Evolutionary conservation across 164 flowering plant genomes (phyloP), one percentile per base, ranked within the genome.

Genomic region (Warburgia ugandensis): DNA sequence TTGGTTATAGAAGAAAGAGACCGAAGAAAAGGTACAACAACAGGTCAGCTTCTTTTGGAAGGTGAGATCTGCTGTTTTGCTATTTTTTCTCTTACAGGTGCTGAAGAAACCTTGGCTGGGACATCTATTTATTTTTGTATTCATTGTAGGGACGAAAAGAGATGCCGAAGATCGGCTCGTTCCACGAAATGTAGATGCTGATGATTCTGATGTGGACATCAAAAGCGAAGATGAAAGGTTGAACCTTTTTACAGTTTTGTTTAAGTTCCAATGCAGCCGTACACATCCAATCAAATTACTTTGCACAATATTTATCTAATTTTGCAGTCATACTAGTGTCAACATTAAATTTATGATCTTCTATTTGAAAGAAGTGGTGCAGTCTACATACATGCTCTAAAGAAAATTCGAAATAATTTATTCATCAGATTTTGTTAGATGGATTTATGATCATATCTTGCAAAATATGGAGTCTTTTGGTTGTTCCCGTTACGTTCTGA

Each of bases 201-300:
- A 92, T 75, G 99, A 92, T 74, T 83, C 95, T 61, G 99, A 92
- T 70, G 86, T 73, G 40, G 89, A 88, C 33, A 77, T 49, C 27
- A 75, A 83, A 58, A 83, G 84, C 65, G 90, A 75, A 3, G 81
- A 80, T 69, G 95, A 76, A 21, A 86, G 95, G 96, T 92, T 51
- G 7, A 20, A 3, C 9, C 32, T 7, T 4, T 37, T 35, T 39
- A 3, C 29, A 1, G 5, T 25, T 25, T 36, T 28, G 11, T 17
- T 23, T 1, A 22, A 45, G 9, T 22, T 4, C 8, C 1, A 26
- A 25, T 23, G 14, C 22, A 10, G 19, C 26, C 30, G 9, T 20
- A 0, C 10, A 7, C 12, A 8, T 42, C 23, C 23, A 42, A 11
- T 12, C 26, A 12, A 13, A 10, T 22, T 45, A 16, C 12, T 14